These are phyloP conservation scores for Pestalotiopsis fici DNA, from an alignment of 2,329 filamentous ascomycete species.

Conservation along the genomic window DNA sequence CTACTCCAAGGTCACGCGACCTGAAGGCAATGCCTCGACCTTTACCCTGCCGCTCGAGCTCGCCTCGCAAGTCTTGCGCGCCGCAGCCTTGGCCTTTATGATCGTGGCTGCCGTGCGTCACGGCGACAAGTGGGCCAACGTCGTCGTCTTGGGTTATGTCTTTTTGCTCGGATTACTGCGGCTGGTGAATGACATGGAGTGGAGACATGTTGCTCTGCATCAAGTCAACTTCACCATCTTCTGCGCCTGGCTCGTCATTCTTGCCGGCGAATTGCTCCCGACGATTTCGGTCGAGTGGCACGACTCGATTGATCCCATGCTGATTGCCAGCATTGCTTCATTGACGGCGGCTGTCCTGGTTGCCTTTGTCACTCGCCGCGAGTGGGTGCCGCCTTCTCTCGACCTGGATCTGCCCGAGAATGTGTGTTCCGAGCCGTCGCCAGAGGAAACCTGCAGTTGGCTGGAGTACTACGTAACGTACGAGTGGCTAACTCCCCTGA, in stretches of 20 bases:
- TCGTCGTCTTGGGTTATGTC: conserved; percentile 37
- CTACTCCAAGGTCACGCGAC: conserved; percentile 24
- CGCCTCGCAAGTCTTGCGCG: conserved; percentile 40
- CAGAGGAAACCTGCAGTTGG: conserved; percentile 56
- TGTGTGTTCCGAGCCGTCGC: conserved; percentile 40
- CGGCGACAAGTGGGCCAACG: conserved; percentile 36
- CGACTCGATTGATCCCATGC: conserved; percentile 29
- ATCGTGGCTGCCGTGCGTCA: conserved; percentile 34
- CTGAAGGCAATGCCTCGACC: conserved; percentile 35
- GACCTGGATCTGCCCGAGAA: conserved; percentile 39
- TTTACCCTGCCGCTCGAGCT: conserved; percentile 45
- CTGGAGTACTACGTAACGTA: conserved; percentile 52
- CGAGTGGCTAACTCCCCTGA: conserved; percentile 49
- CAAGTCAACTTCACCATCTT: conserved; percentile 49
- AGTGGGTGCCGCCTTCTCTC: conserved; percentile 48
- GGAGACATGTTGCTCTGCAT: conserved; percentile 47
- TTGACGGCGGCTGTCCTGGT: conserved; percentile 38
- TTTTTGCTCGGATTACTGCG: conserved; percentile 45
- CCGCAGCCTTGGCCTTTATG: conserved; percentile 39
- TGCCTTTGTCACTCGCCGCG: conserved; percentile 47
- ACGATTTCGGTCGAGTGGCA: conserved; percentile 39
- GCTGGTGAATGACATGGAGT: conserved; percentile 40
- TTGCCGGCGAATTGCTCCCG: conserved; percentile 40
- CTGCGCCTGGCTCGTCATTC: conserved; percentile 36
- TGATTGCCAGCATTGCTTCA: conserved; percentile 35